phyloP scores from a whole-genome alignment of 2,329 filamentous ascomycete genomes.

The Exophiala spinifera region DNA sequence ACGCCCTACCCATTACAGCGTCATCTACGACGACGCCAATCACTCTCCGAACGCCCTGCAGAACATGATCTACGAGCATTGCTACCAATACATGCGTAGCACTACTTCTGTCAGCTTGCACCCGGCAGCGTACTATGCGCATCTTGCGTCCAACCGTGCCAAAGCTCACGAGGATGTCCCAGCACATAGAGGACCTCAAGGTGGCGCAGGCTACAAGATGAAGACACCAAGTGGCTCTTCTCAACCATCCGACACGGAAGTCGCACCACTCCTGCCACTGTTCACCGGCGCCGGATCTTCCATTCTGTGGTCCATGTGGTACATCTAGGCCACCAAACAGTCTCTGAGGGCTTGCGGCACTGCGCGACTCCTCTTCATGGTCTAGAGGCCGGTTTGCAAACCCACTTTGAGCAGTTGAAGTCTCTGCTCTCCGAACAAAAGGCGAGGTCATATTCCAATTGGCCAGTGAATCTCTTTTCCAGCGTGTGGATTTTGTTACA shows the following conservation, averaged over 20 bases:
- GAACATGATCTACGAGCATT: slow-evolving; percentile 89
- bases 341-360: not conserved
- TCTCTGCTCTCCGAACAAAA: slow-evolving; percentile 29
- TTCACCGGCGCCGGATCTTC: slow-evolving; percentile 20
- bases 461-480: slow-evolving; percentile 6
- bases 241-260: slow-evolving; percentile 33
- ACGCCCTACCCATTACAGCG: slow-evolving; percentile 86
- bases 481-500: slow-evolving; percentile 8
- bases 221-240: slow-evolving; percentile 29
- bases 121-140: slow-evolving; percentile 93
- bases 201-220: slow-evolving; percentile 38
- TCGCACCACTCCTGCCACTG: slow-evolving; percentile 36
- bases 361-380: not conserved
- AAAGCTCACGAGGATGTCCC: slow-evolving; percentile 65
- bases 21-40: slow-evolving; percentile 76
- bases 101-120: slow-evolving; percentile 86
- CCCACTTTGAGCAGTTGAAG: slow-evolving; percentile 27
- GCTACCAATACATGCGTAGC: slow-evolving; percentile 86
- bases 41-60: slow-evolving; percentile 69
- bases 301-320: slow-evolving; percentile 39
- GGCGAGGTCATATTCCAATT: slow-evolving; percentile 27
- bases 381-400: not conserved
- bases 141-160: slow-evolving; percentile 79
- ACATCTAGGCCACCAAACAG: slow-evolving; percentile 30
- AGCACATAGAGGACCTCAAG: slow-evolving; percentile 40